These are phyloP conservation scores for Myxozyma sirexii DNA, from an alignment of 805 yeast genomes.

Conservation along the genomic window DNA sequence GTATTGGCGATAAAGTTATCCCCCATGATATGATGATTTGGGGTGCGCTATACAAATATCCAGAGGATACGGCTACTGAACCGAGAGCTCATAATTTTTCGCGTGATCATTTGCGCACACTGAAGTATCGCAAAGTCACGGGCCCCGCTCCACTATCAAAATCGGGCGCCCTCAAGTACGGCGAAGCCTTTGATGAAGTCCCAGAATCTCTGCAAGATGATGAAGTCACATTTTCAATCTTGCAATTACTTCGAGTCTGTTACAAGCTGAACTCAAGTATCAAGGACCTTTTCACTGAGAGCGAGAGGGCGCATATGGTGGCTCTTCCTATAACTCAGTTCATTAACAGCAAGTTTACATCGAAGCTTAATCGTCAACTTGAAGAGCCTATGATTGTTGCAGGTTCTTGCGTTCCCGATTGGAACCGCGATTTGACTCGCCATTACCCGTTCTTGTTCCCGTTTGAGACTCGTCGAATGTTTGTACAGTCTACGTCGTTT, in stretches of 20 bases:
- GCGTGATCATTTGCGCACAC: constrained; percentile 3
- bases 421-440: constrained; percentile 77
- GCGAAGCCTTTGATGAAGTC: constrained; percentile 14
- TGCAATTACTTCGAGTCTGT: constrained; percentile 39
- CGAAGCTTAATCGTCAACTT: constrained; percentile 80
- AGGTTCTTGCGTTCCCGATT: constrained; percentile 65
- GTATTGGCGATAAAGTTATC: constrained; percentile 55
- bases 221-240: constrained; percentile 25
- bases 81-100: not conserved
- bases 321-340: constrained; percentile 46
- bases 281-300: constrained; percentile 29
- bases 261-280: constrained; percentile 37
- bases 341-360: constrained; percentile 77
- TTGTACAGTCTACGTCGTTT: constrained; percentile 83
- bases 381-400: constrained; percentile 90
- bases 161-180: constrained; percentile 6
- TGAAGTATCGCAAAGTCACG: constrained; percentile 20
- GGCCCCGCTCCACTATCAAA: constrained; percentile 22
- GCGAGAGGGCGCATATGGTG: not conserved
- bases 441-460: constrained; percentile 84
- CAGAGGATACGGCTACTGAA: constrained; percentile 40
- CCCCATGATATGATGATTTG: constrained; percentile 69
- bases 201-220: constrained; percentile 22
- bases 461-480: constrained; percentile 72
- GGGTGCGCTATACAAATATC: constrained; percentile 60